phyloP scores from a whole-genome alignment of 768 basidiomycete species.

The Russula dissimulans region DNA sequence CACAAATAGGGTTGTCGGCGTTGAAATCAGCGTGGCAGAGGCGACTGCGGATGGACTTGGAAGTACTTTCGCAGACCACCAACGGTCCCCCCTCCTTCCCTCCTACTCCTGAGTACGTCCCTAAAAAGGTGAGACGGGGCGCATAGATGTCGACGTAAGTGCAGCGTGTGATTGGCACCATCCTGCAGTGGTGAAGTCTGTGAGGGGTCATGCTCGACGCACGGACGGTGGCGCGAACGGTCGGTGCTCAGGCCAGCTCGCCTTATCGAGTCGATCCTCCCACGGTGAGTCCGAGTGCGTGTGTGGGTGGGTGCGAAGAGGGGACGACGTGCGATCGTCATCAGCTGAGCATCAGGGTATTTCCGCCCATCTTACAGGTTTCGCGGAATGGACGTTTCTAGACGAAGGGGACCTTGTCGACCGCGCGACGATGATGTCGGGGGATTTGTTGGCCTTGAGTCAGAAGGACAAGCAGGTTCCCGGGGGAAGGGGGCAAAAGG shows the following conservation, averaged over 20 bases:
- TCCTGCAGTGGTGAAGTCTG: conserved; percentile 50
- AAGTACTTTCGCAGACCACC: conserved; percentile 48
- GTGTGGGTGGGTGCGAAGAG: conserved; percentile 36
- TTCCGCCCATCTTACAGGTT: neutral
- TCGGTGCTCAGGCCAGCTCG: conserved; percentile 45
- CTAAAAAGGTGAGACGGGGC: conserved; percentile 25
- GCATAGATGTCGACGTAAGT: neutral
- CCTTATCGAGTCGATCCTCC: conserved; percentile 52
- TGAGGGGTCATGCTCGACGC: conserved; percentile 46
- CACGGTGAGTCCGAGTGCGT: conserved; percentile 51
- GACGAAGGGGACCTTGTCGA: neutral
- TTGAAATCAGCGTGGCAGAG: conserved; percentile 39
- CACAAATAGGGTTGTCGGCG: too few species aligned
- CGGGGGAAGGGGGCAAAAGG: neutral
- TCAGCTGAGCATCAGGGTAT: neutral
- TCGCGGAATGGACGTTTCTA: neutral
- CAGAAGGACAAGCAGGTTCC: neutral
- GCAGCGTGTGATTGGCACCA: conserved; percentile 29
- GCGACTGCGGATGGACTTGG: conserved; percentile 34
- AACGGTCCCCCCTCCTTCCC: conserved; percentile 51
- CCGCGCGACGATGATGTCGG: neutral
- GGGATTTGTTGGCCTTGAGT: neutral
- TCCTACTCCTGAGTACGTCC: conserved; percentile 45
- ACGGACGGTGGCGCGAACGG: conserved; percentile 51
- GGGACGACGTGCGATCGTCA: conserved; percentile 28